Evolutionary conservation across 139 green algal species (phyloP), one percentile per base, ranked within the genome.

Genomic region (Spirogloea muscicola): DNA sequence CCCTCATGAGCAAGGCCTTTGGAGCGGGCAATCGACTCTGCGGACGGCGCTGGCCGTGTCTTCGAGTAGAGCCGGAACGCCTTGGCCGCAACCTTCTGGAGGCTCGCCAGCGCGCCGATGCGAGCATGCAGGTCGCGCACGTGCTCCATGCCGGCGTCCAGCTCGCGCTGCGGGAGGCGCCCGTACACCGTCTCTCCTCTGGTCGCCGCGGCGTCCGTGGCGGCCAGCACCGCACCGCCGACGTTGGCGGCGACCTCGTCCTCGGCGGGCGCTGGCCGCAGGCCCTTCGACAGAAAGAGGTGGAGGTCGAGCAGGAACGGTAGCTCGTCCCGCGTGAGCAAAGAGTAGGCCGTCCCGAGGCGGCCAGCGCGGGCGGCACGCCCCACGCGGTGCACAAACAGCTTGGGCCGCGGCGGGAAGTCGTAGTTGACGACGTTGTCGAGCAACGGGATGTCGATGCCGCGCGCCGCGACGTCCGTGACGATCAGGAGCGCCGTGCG

Each of bases 401-500:
- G 90, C 86, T 87, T 87, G 13, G 76, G 65, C 29, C 74, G 80
- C 25, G 77, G 48, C 25, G 82, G 82, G 31, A 85, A 85, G 68
- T 87, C 75, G 44, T 92, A 97, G 84, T 98, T 96, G 74, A 98
- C 82, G 52, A 98, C 94, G 77, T 98, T 98, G 88, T 98, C 91
- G 41, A 99, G 88, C 42, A 97, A 87, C 0, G 94, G 94, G 62
- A 99, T 95, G 88, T 99, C 94, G 37, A 99, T 91, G 49, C 94
- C 94, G 21, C 94, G 87, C 9, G 94, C 94, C n/a, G 94, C 94
- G 29, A 99, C 94, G 80, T 99, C 94, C 0, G 94, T 99, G 31
- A 96, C 93, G 29, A 98, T 83, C 51, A 99, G 82, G 43, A 94
- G 62, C 43, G 49, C 43, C 66, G 43, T 84, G 5, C 77, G 85